These are phyloP conservation scores for Sarocladium strictum DNA, from an alignment of 2,329 filamentous ascomycete genomes.

Conservation along the genomic window DNA sequence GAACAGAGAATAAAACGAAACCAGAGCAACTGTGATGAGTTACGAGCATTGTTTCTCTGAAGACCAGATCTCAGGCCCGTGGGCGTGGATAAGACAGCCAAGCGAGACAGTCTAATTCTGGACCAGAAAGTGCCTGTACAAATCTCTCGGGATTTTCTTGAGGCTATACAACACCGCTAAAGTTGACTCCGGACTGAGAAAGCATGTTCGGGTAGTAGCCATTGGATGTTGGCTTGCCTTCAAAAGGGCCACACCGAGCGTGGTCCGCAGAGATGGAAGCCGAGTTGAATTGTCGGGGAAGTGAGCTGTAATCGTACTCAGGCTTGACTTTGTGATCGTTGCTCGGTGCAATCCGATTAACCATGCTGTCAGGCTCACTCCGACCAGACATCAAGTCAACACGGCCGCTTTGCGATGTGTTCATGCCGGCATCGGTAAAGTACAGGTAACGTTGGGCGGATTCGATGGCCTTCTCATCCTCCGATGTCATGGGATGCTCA, in stretches of 20 bases:
- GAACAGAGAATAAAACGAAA: too few species aligned
- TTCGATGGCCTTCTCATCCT: conserved; percentile 45
- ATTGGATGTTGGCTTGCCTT: conserved; percentile 44
- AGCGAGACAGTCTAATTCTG: too few species aligned
- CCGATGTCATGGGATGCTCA: conserved; percentile 45
- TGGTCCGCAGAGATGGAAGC: conserved; percentile 29
- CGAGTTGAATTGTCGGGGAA: conserved; percentile 38
- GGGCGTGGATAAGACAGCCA: too few species aligned
- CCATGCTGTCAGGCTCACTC: conserved; percentile 26
- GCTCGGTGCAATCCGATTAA: conserved; percentile 24
- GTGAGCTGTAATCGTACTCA: conserved; percentile 38
- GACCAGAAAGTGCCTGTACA: too few species aligned
- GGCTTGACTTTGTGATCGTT: conserved; percentile 39
- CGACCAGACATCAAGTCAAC: conserved; percentile 45
- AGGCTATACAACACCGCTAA: conserved; percentile 20
- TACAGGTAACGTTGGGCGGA: conserved; percentile 49
- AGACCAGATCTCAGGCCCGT: too few species aligned
- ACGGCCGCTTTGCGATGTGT: conserved; percentile 40
- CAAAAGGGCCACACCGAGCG: conserved; percentile 41
- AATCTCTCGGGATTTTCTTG: too few species aligned
- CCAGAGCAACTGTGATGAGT: too few species aligned
- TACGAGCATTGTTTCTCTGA: too few species aligned
- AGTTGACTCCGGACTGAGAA: conserved; percentile 41
- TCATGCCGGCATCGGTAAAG: conserved; percentile 42
- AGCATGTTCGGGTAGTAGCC: conserved; percentile 49